Evolutionary conservation across 176 grass and related monocot species (phyloP).

Genomic region (Thalia dealbata): DNA sequence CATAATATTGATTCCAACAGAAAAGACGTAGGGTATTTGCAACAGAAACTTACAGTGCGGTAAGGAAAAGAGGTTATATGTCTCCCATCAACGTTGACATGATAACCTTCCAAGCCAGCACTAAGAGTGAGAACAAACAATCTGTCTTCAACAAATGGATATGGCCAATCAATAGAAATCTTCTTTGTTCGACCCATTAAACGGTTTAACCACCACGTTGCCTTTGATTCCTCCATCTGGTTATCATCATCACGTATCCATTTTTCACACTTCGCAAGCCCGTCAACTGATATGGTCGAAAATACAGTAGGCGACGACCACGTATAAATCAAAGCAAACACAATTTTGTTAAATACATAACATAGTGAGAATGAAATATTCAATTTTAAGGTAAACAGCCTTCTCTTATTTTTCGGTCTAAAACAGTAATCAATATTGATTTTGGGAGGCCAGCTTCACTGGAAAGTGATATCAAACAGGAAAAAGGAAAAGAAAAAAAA

Average conservation of each 20-base stretch:
- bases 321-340: background rate
- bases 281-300: conserved; percentile 59
- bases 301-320: background rate
- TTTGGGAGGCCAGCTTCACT: background rate
- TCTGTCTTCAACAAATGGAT: conserved; percentile 49
- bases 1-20: background rate
- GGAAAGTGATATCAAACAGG: background rate
- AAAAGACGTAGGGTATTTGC: background rate
- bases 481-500: background rate
- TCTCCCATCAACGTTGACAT: conserved; percentile 55
- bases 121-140: conserved; percentile 79
- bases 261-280: conserved; percentile 78
- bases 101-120: conserved; percentile 79
- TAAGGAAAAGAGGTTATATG: conserved; percentile 80
- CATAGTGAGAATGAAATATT: background rate
- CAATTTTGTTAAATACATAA: background rate
- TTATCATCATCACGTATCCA: conserved; percentile 64
- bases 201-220: conserved; percentile 86
- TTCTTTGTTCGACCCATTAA: conserved; percentile 60
- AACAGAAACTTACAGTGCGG: conserved; percentile 45
- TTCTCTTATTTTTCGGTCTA: background rate
- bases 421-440: background rate
- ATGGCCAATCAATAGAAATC: conserved; percentile 50
- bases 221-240: conserved; percentile 44
- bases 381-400: background rate